phyloP scores from a whole-genome alignment of 495 filamentous ascomycete genomes.

The Melanomma pulvis-pyrius region DNA sequence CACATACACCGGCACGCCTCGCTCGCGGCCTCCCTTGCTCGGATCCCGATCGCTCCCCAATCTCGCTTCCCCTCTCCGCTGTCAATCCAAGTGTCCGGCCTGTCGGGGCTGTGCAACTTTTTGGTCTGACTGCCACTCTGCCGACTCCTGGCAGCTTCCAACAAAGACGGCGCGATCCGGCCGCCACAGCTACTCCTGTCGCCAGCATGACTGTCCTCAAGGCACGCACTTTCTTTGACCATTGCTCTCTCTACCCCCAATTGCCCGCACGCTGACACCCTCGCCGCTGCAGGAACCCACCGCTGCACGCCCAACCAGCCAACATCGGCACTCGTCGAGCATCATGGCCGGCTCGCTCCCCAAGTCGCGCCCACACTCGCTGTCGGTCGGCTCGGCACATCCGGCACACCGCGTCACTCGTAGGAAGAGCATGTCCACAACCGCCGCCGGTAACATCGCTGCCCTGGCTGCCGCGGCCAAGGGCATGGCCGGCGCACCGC shows the following conservation, averaged over 20 bases:
- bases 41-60: conserved; percentile 11
- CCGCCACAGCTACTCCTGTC: not conserved
- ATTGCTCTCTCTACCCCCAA: conserved; percentile 3
- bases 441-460: conserved; percentile 71
- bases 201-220: conserved; percentile 39
- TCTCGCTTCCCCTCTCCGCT: conserved; percentile 21
- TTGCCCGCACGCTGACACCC: conserved; percentile 18
- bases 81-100: conserved; percentile 20
- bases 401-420: conserved; percentile 83
- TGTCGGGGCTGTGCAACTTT: conserved; percentile 34
- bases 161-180: conserved; percentile 28
- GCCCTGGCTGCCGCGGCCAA: conserved; percentile 74
- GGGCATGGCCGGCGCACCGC: conserved; percentile 32
- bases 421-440: conserved; percentile 88
- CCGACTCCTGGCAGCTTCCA: conserved; percentile 1
- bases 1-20: not conserved
- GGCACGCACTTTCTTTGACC: conserved; percentile 21
- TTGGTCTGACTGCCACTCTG: conserved; percentile 9
- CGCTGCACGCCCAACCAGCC: conserved; percentile 43
- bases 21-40: conserved; percentile 10
- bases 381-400: conserved; percentile 78
- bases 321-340: conserved; percentile 48
- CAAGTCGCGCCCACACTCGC: conserved; percentile 72
- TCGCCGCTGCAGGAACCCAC: conserved; percentile 25
- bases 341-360: conserved; percentile 42